A percentile compares a stretch with the other conserved stretches of the same genome.
Evolutionary conservation across 2,329 filamentous ascomycete genomes (phyloP).

Genomic region (Cordyceps cicadae): DNA sequence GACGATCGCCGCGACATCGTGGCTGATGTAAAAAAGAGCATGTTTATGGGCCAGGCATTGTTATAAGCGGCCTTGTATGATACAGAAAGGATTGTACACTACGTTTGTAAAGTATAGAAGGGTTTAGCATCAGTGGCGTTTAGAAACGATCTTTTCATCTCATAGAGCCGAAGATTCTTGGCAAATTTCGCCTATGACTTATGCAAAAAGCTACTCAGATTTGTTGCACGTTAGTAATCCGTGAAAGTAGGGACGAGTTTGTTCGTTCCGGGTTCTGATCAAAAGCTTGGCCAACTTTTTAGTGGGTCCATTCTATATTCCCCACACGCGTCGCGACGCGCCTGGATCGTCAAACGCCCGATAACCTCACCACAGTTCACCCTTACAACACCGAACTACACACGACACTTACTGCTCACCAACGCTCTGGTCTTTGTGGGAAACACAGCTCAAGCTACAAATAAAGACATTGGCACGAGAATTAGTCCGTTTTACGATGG

Average conservation of each 20-base stretch:
- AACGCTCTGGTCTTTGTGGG: not conserved
- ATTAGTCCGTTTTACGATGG: slow-evolving; percentile 14
- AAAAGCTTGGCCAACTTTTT: slow-evolving; percentile 1
- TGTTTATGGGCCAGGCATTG: slow-evolving; percentile 73
- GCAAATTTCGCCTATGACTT: not conserved
- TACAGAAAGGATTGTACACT: not conserved
- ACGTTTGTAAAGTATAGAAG: not conserved
- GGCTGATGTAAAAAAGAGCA: slow-evolving; percentile 80
- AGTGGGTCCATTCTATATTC: not conserved
- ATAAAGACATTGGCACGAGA: not conserved
- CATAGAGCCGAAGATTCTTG: not conserved
- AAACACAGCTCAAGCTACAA: not conserved
- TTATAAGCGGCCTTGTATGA: slow-evolving; percentile 40
- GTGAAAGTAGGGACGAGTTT: not conserved
- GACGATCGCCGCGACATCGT: slow-evolving; percentile 86
- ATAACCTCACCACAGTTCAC: not conserved
- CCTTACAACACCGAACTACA: not conserved
- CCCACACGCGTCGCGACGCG: slow-evolving; percentile 11
- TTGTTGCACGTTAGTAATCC: not conserved
- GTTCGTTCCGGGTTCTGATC: too few species aligned
- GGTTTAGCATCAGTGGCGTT: slow-evolving; percentile 2
- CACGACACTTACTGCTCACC: not conserved
- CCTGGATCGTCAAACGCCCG: not conserved
- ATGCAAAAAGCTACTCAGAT: not conserved
- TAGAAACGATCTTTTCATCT: not conserved